Evolutionary conservation across 2,329 filamentous ascomycete species (phyloP).

Genomic region (Exophiala sp.): DNA sequence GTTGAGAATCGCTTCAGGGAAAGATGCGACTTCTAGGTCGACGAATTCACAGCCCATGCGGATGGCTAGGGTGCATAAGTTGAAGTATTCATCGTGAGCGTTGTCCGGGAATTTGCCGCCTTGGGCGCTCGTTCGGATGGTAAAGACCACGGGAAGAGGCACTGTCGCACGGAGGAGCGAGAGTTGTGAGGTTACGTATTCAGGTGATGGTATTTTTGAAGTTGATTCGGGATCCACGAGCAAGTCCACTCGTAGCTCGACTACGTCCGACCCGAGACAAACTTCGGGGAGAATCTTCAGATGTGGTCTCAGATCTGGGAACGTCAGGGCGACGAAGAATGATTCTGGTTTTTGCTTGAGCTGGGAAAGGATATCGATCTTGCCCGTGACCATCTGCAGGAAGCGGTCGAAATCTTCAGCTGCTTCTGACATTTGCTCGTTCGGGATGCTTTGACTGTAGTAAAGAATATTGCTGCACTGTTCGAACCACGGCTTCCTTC

Average conservation of each 20-base stretch:
- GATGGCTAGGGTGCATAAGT: constrained; percentile 73
- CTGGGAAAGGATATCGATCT: constrained; percentile 50
- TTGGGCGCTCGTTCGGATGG: constrained; percentile 78
- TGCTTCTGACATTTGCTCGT: constrained; percentile 49
- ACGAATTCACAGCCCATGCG: constrained; percentile 87
- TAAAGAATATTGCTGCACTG: constrained; percentile 95
- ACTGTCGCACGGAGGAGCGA: constrained; percentile 70
- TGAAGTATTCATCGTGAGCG: constrained; percentile 65
- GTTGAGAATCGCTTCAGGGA: constrained; percentile 71
- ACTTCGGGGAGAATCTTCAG: constrained; percentile 65
- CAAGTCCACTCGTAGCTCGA: constrained; percentile 90
- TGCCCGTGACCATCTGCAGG: constrained; percentile 65
- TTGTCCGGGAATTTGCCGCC: constrained; percentile 84
- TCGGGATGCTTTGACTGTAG: constrained; percentile 67
- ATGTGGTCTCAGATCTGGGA: constrained; percentile 67
- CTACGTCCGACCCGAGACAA: constrained; percentile 82
- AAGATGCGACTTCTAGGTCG: constrained; percentile 78
- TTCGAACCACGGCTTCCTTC: constrained; percentile 83
- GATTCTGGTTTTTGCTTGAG: constrained; percentile 66
- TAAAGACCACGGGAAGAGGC: constrained; percentile 83
- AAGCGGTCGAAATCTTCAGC: constrained; percentile 72
- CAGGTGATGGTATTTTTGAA: constrained; percentile 59
- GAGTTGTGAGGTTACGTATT: constrained; percentile 79
- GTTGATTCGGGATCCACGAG: constrained; percentile 66
- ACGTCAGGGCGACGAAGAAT: constrained; percentile 89